Evolutionary conservation across 1,284 basidiomycete species (phyloP).

Genomic region (Papiliotrema laurentii): DNA sequence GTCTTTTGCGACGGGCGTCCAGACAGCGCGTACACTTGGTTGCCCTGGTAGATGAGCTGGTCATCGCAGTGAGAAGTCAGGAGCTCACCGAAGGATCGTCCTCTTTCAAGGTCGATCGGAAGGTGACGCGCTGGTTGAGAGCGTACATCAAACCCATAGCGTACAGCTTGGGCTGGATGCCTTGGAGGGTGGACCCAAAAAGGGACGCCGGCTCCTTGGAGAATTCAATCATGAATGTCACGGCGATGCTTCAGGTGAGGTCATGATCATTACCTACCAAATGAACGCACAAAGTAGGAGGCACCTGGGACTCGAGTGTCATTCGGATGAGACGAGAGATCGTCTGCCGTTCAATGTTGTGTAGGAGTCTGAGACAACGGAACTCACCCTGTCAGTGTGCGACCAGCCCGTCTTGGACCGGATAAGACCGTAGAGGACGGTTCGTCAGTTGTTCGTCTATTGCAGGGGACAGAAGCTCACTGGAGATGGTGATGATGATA

Average conservation of each 20-base stretch:
- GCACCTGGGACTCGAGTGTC: conserved; percentile 28
- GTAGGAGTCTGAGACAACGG: not conserved
- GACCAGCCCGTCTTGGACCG: conserved; percentile 26
- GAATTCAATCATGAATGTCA: conserved; percentile 21
- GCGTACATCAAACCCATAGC: conserved; percentile 25
- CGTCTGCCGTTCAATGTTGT: conserved; percentile 6
- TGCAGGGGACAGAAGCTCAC: not conserved
- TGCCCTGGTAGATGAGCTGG: not conserved
- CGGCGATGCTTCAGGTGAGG: conserved; percentile 7
- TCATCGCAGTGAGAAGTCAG: not conserved
- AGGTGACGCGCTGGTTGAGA: conserved; percentile 20
- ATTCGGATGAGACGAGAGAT: conserved; percentile 22
- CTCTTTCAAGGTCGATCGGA: conserved; percentile 1
- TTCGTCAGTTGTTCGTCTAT: not conserved
- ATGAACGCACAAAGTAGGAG: conserved; percentile 13
- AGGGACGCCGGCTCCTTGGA: conserved; percentile 13
- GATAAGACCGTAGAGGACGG: conserved; percentile 19
- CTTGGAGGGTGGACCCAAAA: conserved; percentile 19
- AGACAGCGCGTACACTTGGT: conserved; percentile 15
- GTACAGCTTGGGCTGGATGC: conserved; percentile 28
- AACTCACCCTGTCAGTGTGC: conserved; percentile 22
- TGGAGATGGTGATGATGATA: conserved; percentile 22
- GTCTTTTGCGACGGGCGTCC: conserved; percentile 9
- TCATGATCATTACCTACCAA: not conserved
- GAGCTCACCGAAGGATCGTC: conserved; percentile 5